phyloP scores from a whole-genome alignment of 805 yeast genomes.

The Suhomyces sp. region DNA sequence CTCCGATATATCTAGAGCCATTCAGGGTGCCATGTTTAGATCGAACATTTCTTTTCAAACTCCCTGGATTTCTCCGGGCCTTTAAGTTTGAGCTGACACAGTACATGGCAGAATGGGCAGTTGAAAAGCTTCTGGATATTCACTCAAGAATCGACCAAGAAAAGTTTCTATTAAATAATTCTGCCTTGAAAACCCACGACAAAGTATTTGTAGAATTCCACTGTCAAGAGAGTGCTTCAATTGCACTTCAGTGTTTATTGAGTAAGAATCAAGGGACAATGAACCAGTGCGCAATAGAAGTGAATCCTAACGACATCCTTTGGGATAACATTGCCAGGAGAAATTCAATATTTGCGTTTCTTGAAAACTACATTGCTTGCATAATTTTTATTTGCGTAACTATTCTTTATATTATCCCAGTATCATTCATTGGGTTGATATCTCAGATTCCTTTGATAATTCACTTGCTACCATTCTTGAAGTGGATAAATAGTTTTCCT shows the following conservation, averaged over 20 bases:
- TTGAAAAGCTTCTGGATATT: constrained; percentile 14
- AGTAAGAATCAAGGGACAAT: constrained; percentile 42
- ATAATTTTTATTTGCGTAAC: constrained; percentile 48
- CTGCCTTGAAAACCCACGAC: constrained; percentile 23
- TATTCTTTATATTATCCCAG: constrained; percentile 72
- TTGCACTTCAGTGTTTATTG: constrained; percentile 59
- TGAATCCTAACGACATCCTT: constrained; percentile 63
- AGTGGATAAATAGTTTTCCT: constrained; percentile 56
- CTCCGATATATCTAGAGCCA: constrained; percentile 28
- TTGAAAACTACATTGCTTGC: constrained; percentile 45
- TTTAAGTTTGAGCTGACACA: constrained; percentile 20
- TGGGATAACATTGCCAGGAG: constrained; percentile 60
- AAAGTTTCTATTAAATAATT: constrained; percentile 16
- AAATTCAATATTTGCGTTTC: constrained; percentile 32
- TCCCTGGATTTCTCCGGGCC: constrained; percentile 30
- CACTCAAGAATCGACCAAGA: constrained; percentile 16
- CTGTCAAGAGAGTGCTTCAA: constrained; percentile 53
- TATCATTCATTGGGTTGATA: constrained; percentile 71
- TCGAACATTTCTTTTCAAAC: constrained; percentile 15
- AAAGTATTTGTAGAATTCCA: constrained; percentile 64
- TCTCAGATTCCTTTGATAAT: constrained; percentile 71
- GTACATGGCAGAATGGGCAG: constrained; percentile 27
- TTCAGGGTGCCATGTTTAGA: constrained; percentile 19
- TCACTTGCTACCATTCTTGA: constrained; percentile 55
- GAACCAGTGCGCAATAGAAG: constrained; percentile 45